These are phyloP conservation scores for Raphanus hybrid DNA, from an alignment of 441 rosid genomes.

Conservation along the genomic window DNA sequence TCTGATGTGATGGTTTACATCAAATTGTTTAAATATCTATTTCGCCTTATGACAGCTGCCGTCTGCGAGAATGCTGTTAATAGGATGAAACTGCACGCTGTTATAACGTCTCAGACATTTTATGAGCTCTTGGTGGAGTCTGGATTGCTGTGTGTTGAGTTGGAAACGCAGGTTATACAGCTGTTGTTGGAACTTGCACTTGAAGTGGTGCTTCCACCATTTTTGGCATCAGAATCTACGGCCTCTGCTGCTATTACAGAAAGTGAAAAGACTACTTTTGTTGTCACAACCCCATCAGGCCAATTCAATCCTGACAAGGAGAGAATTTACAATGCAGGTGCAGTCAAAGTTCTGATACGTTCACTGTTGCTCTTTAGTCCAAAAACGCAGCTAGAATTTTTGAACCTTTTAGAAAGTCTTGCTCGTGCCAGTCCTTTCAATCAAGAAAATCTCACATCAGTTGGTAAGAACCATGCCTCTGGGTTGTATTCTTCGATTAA, in stretches of 20 bases:
- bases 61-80: constrained; percentile 82
- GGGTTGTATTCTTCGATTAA: constrained; percentile 24
- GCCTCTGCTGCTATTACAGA: constrained; percentile 53
- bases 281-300: constrained; percentile 71
- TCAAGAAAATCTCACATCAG: constrained; percentile 95
- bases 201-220: constrained; percentile 95
- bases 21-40: constrained; percentile 84
- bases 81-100: constrained; percentile 84
- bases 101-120: constrained; percentile 91
- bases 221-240: constrained; percentile 64
- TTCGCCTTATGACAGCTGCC: constrained; percentile 95
- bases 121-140: constrained; percentile 95
- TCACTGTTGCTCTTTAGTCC: constrained; percentile 96
- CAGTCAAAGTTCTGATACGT: constrained; percentile 85
- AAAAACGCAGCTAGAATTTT: constrained; percentile 90
- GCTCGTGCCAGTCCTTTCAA: constrained; percentile 94
- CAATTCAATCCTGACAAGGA: constrained; percentile 80
- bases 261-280: constrained; percentile 56
- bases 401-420: constrained; percentile 81
- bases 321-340: constrained; percentile 90
- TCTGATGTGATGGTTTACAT: constrained; percentile 58
- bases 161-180: constrained; percentile 97
- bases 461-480: constrained; percentile 65
- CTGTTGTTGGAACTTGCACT: constrained; percentile 93
- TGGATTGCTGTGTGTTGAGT: constrained; percentile 94